A percentile compares a stretch with the other conserved stretches of the same genome.
Evolutionary conservation across 148 eudicot species (phyloP).

Genomic region (Fagopyrum esculentum): DNA sequence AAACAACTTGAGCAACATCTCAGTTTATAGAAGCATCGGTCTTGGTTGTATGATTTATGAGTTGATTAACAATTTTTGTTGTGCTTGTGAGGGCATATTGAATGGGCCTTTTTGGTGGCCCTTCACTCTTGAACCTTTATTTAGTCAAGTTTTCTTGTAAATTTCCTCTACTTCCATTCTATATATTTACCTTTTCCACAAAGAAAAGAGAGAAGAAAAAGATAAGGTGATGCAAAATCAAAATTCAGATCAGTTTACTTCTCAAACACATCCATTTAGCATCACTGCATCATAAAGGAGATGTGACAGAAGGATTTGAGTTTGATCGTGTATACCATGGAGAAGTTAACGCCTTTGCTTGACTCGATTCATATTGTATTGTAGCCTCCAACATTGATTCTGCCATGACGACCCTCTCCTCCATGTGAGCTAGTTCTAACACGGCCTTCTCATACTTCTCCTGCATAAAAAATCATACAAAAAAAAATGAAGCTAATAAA

Average conservation of each 20-base stretch:
- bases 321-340: conserved; percentile 52
- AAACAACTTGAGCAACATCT: too few species aligned
- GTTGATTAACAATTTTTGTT: too few species aligned
- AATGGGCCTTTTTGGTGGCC: too few species aligned
- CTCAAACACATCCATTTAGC: neutral
- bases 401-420: conserved; percentile 73
- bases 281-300: neutral
- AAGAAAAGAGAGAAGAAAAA: too few species aligned
- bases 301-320: neutral
- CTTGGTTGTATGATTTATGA: too few species aligned
- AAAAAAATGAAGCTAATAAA: neutral
- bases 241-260: neutral
- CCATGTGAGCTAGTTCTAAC: conserved; percentile 58
- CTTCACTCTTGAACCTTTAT: too few species aligned
- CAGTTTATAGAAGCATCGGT: too few species aligned
- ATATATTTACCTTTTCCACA: too few species aligned
- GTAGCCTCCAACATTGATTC: conserved; percentile 87
- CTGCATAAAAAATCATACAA: conserved; percentile 24
- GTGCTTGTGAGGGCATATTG: too few species aligned
- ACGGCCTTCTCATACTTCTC: conserved; percentile 70
- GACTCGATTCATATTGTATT: conserved; percentile 68
- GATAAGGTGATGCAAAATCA: too few species aligned
- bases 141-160: too few species aligned
- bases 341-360: conserved; percentile 50
- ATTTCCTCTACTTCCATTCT: too few species aligned